Evolutionary conservation across 306 rosid species (phyloP).

Genomic region (Herpetospermum pedunculosum): DNA sequence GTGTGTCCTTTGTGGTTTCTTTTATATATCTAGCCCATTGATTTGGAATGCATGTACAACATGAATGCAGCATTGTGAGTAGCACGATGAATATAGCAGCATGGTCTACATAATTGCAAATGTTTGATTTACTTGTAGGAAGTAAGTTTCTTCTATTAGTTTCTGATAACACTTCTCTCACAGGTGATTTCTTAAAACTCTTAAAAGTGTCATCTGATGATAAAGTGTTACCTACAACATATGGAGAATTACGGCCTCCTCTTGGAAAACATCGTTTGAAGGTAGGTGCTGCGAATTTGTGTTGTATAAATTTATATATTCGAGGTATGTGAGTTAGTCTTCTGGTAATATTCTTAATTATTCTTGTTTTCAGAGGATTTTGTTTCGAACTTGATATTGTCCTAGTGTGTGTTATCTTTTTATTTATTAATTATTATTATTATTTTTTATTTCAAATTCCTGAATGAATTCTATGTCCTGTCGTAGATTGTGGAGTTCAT

Average conservation of each 20-base stretch:
- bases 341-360: too few relatives aligned
- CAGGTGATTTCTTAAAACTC: conserved; percentile 82
- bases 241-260: conserved; percentile 94
- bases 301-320: background rate
- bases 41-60: background rate
- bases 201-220: conserved; percentile 69
- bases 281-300: conserved; percentile 37
- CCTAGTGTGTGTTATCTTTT: background rate
- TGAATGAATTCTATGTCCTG: conserved; percentile 10
- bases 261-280: conserved; percentile 93
- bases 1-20: background rate
- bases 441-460: background rate
- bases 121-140: background rate
- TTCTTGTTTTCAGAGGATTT: conserved; percentile 1
- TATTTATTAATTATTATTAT: too few relatives aligned
- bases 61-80: background rate
- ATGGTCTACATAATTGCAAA: background rate
- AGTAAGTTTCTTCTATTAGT: background rate
- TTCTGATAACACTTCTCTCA: conserved; percentile 13
- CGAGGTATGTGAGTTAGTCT: background rate
- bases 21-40: background rate
- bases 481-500: conserved; percentile 89
- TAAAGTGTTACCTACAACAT: conserved; percentile 72
- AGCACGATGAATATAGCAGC: background rate
- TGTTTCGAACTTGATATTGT: background rate